Evolutionary conservation across 2,329 filamentous ascomycete genomes (phyloP), one percentile per base, ranked within the genome.

Genomic region (Calonectria pauciramosa): DNA sequence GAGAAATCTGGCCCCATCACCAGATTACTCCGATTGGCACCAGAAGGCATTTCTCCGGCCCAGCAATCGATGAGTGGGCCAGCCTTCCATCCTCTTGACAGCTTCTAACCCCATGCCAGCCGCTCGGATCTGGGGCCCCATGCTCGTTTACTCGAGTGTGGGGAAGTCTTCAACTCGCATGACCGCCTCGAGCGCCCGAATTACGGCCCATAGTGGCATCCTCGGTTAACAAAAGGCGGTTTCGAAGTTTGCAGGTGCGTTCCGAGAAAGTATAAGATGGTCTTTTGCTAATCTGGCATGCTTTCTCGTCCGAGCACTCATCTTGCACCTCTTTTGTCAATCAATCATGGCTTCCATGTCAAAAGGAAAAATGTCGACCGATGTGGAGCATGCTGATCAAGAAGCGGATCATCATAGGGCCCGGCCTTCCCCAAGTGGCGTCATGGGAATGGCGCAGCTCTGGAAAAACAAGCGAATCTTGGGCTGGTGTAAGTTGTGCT

Each of bases 381-480:
- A 68, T n/a, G 23, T 44, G 30, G 26, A 34, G n/a, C 23, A 30
- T 18, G 23, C 13, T 9, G 23, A 68, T 32, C 51, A 44, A 23
- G 51, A 60, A 8, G 16, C 47, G 4, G 36, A 44, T 36, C 20
- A 54, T 10, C n/a, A 30, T 8, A 34, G n/a, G 11, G 18, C 20
- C 13, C 67, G 10, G 28, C 16, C 52, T n/a, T 32, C 67, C 41
- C 13, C 67, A 28, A 59, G 44, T 10, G 28, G 16, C 3, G n/a
- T 41, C 23, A 30, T 10, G 9, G 67, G 67, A 9, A 23, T 63
- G 7, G 41, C 47, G 11, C 52, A 63, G 23, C 67, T 70, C 4
- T 70, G 68, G 68, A 14, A 65, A 23, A 54, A 65, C 23, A 71
- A 71, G 44, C 56, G 68, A 23, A 71, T 71, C 47, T 23, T 71